Base-by-base conservation (phyloP, 768 basidiomycete species). In the Ephemerocybe angulata region DNA sequence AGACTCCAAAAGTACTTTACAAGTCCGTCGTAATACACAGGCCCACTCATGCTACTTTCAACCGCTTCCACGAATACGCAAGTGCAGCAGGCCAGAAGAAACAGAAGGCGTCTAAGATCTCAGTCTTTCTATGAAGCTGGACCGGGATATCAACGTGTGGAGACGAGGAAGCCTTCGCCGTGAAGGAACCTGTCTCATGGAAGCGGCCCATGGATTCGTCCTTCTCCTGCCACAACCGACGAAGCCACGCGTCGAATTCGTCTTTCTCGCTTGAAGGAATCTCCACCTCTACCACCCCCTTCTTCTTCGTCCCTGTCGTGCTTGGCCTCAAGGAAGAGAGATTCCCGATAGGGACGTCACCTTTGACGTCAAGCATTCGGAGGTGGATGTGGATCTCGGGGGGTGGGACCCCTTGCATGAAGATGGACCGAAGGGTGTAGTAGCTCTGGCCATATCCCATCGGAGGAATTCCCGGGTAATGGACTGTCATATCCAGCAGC, bases 401-500 rank as follows among this genome's bases (percentile, higher is more conserved):
- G 1, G 96, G 94, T 3, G 94, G 79, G 3, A 92, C 72, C 3
- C 88, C 80, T 58, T 86, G 78, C 54, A 87, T 77, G 71, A 96
- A 97, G 57, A 97, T 86, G 6, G 93, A 94, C 38, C 88, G 84
- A 37, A 98, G 73, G 38, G 92, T 94, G 69, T 96, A 98, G 67
- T 86, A 91, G 22, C 83, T 80, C 69, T 97, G 94, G 0, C 93
- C 93, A 63, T 90, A 94, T 28, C 83, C 85, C 63, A 80, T 76
- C 2, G 82, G 78, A 15, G 93, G 92, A 37, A 96, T 80, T 10
- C 89, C 94, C 59, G 93, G 91, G 71, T 99, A 99, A 25, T 87
- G 82, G 58, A 96, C 77, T 0, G 97, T 98, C 42, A 97, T 75
- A 66, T 98, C 97, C n/a, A 98, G 74, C 12, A 99, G 68, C 60